Base-by-base conservation (phyloP, 768 basidiomycete species). In the Psilocybe azurescens region DNA sequence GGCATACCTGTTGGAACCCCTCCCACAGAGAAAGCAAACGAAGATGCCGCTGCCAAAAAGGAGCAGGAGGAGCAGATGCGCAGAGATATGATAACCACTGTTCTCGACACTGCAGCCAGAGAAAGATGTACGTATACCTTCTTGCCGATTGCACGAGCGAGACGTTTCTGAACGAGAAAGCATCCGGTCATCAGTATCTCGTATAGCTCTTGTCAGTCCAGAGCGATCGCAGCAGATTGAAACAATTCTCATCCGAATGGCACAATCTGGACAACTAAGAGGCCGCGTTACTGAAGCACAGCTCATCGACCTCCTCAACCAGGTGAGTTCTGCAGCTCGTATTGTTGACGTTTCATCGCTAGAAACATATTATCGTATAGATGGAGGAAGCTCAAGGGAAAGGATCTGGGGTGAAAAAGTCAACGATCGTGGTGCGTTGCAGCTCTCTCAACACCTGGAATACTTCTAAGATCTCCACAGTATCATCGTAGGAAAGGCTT, bases 131-230 rank as follows among this genome's bases (percentile, higher is more conserved):
- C 64, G 82, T 81, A 44, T 32, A 18, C 24, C 9, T 39, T 46
- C 48, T 53, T 20, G 9, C 58, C 30, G 30, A 46, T 9, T 13
- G 10, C 20, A 41, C 24, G 41, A n/a, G 10, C 32, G 39, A 44
- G 28, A 32, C 18, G 38, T 28, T 38, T 13, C n/a, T 53, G 30
- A n/a, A 14, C 7, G 14, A 44, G 36, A 58, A 18, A 28, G 28
- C 58, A 18, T 24, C 30, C 60, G 10, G 28, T 49, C 20, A 46
- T 7, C 70, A 97, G 94, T 96, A 59, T 89, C 92, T 9, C 88
- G 95, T 53, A 96, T 97, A 65, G 85, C 89, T 3, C 86, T 97
- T 30, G 95, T 96, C 67, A 91, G 91, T 65, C 89, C 93, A 0
- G 87, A 91, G 44, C 81, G 93, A 71, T 90, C 93, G 16, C 83